Conservation (phyloP, 768 basidiomycete species). For the Phaeotremella fagi region DNA sequence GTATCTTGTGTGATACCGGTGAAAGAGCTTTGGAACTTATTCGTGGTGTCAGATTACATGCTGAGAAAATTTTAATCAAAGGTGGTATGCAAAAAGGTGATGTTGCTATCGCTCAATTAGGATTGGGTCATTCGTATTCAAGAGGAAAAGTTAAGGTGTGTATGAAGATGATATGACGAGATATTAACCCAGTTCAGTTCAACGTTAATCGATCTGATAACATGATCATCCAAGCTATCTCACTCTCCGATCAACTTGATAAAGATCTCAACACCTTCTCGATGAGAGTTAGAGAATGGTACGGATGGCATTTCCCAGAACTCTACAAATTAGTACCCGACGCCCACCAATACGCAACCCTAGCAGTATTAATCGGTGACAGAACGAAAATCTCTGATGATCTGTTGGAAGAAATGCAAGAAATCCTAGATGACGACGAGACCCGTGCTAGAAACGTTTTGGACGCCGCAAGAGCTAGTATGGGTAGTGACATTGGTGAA, state of each 20-base stretch:
- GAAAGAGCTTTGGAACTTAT: conserved; percentile 78
- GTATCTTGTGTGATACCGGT: conserved; percentile 72
- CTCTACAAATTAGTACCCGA: conserved; percentile 88
- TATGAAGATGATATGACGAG: conserved; percentile 35
- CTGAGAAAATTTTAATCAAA: conserved; percentile 67
- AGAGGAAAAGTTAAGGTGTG: conserved; percentile 87
- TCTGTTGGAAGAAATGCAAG: conserved; percentile 70
- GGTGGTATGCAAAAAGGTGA: conserved; percentile 70
- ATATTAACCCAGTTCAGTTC: conserved; percentile 26
- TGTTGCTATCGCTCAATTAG: conserved; percentile 87
- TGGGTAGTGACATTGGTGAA: conserved; percentile 85
- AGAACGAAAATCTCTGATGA: conserved; percentile 66
- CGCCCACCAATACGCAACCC: conserved; percentile 80
- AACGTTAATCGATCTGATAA: conserved; percentile 66
- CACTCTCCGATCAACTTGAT: conserved; percentile 95
- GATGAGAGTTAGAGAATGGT: conserved; percentile 98
- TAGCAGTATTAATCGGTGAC: conserved; percentile 80
- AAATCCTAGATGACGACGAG: conserved; percentile 74
- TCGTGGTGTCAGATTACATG: conserved; percentile 88
- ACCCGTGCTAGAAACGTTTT: conserved; percentile 87
- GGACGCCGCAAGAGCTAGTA: conserved; percentile 87
- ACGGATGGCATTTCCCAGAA: conserved; percentile 98
- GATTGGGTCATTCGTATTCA: conserved; percentile 94
- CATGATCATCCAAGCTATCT: conserved; percentile 99
- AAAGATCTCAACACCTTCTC: conserved; percentile 99